Conservation (phyloP, 371 early-diverging fungal species). For the Cokeromyces recurvatus region DNA sequence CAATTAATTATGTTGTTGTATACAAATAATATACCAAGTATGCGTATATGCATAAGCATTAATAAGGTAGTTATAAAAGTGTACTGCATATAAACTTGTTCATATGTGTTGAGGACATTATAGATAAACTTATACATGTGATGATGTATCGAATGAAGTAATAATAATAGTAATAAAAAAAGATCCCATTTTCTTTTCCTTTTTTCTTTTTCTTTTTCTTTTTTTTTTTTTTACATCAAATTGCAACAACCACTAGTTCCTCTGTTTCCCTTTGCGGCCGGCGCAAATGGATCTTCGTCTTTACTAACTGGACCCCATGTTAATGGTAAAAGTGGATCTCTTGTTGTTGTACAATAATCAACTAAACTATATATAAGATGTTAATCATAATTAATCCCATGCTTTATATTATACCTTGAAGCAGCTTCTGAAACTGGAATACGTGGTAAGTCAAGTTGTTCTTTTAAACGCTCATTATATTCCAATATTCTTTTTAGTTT, state of each 20-base stretch:
- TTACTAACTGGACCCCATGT: constrained; percentile 74
- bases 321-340: constrained; percentile 72
- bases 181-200: too few species aligned
- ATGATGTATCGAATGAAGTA: too few species aligned
- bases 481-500: constrained; percentile 72
- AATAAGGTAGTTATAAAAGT: too few species aligned
- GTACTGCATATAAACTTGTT: too few species aligned
- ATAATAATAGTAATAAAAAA: too few species aligned
- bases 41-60: too few species aligned
- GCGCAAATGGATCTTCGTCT: constrained; percentile 78
- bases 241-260: constrained; percentile 17
- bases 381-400: constrained; percentile 2
- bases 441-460: constrained; percentile 73
- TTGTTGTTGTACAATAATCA: constrained; percentile 47
- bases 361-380: constrained; percentile 33
- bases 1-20: too few species aligned
- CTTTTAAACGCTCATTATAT: constrained; percentile 67
- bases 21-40: too few species aligned
- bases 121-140: too few species aligned
- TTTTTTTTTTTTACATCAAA: constrained; percentile 24
- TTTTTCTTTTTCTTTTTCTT: too few species aligned
- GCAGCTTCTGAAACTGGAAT: constrained; percentile 74
- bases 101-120: too few species aligned
- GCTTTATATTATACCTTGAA: constrained; percentile 13
- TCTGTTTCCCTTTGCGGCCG: constrained; percentile 26